These are phyloP conservation scores for Drosera capensis DNA, from an alignment of 148 eudicot genomes.

Conservation along the genomic window DNA sequence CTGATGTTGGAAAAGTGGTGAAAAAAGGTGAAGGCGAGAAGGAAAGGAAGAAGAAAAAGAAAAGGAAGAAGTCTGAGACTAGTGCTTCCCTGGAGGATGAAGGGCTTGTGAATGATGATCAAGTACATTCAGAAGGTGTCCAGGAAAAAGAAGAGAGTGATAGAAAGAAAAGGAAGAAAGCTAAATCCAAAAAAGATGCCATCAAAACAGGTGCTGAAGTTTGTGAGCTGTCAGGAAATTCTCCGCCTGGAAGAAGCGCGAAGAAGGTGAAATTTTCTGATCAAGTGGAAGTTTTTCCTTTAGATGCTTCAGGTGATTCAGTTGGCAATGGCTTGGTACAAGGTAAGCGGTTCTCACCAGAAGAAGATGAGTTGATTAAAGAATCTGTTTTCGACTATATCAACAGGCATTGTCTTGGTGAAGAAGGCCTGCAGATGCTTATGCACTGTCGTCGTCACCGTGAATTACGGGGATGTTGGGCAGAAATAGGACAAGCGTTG, in stretches of 20 bases:
- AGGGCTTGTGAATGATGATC: not conserved
- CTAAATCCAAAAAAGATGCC: too few relatives aligned
- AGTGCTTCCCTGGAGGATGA: not conserved
- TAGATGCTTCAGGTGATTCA: not conserved
- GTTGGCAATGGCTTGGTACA: slow-evolving; percentile 9
- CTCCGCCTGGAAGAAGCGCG: slow-evolving; percentile 7
- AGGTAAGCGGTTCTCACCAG: slow-evolving; percentile 26
- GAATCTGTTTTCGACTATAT: slow-evolving; percentile 20
- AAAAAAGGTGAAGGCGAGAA: not conserved
- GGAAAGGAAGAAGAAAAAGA: not conserved
- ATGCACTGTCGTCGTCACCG: slow-evolving; percentile 11
- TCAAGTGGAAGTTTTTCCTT: slow-evolving; percentile 13
- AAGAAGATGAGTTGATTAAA: slow-evolving; percentile 26
- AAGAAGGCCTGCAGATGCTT: slow-evolving; percentile 26
- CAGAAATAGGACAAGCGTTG: slow-evolving; percentile 15
- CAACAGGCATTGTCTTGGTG: slow-evolving; percentile 17
- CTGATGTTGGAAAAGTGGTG: not conserved
- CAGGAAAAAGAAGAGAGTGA: not conserved
- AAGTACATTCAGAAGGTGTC: not conserved
- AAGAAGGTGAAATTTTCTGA: slow-evolving; percentile 18
- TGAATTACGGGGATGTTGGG: slow-evolving; percentile 23
- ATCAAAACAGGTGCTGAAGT: slow-evolving; percentile 1
- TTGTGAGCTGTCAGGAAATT: slow-evolving; percentile 4
- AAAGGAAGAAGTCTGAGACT: not conserved
- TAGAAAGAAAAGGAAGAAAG: too few relatives aligned